A percentile compares a stretch with the other conserved stretches of the same genome.
Conservation (phyloP, 1,284 basidiomycete species). For the Peniophora sp. region DNA sequence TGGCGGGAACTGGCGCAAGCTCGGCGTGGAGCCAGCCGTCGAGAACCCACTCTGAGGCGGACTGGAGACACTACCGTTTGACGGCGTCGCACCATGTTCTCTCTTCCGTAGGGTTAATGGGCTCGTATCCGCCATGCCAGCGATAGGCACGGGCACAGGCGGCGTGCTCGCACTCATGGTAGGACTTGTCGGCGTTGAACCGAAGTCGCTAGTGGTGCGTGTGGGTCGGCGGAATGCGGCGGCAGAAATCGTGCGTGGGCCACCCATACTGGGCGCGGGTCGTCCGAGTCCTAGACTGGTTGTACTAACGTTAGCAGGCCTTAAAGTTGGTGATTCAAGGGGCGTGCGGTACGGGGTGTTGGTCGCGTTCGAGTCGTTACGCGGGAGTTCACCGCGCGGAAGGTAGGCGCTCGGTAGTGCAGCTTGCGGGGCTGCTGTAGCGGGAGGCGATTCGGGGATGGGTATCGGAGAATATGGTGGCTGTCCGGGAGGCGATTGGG, state of each 20-base stretch:
- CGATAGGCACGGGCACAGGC: neutral
- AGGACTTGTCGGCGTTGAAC: conserved; percentile 12
- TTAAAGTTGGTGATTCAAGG: conserved; percentile 24
- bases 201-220: conserved; percentile 21
- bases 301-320: conserved; percentile 6
- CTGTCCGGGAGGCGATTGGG: neutral
- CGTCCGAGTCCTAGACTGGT: neutral
- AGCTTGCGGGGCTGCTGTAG: conserved; percentile 11
- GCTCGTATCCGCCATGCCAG: conserved; percentile 27
- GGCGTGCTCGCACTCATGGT: neutral
- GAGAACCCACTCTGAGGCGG: neutral
- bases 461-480: neutral
- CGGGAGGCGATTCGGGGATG: conserved; percentile 3
- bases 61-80: conserved; percentile 15
- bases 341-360: conserved; percentile 26
- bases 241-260: conserved; percentile 58
- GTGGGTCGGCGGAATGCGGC: conserved; percentile 63
- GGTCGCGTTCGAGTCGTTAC: conserved; percentile 19
- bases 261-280: conserved; percentile 15
- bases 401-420: conserved; percentile 7
- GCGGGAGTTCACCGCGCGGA: conserved; percentile 22
- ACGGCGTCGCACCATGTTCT: conserved; percentile 31
- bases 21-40: conserved; percentile 1
- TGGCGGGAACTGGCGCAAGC: neutral
- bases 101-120: conserved; percentile 46